Conservation (phyloP, 352 stramenopile species). For the Peronospora belbahrii region DNA sequence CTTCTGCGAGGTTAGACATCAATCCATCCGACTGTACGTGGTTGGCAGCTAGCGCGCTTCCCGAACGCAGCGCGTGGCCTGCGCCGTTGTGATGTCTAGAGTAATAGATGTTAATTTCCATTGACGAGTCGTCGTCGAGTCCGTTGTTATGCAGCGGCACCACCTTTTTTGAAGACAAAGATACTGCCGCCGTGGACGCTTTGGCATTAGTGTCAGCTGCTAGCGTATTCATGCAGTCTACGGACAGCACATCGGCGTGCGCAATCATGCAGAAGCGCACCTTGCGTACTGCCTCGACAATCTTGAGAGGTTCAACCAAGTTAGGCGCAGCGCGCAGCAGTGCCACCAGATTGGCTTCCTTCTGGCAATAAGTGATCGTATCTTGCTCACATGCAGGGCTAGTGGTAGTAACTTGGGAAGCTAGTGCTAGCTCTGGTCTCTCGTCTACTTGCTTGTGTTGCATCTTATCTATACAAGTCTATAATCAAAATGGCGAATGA, state of each 20-base stretch:
- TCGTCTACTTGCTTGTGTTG: slow-evolving; percentile 1
- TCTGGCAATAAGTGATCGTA: slow-evolving; percentile 31
- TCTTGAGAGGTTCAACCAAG: slow-evolving; percentile 25
- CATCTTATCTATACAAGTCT: slow-evolving; percentile 7
- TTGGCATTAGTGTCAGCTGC: slow-evolving; percentile 17
- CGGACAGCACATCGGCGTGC: slow-evolving; percentile 47
- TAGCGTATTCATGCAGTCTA: slow-evolving; percentile 39
- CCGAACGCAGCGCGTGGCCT: slow-evolving; percentile 24
- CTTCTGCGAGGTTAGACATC: slow-evolving; percentile 16
- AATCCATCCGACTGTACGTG: slow-evolving; percentile 20
- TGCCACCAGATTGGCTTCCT: slow-evolving; percentile 41
- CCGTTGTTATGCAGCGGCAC: slow-evolving; percentile 8
- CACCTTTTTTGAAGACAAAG: slow-evolving; percentile 8
- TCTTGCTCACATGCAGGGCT: slow-evolving; percentile 34
- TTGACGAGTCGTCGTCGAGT: slow-evolving; percentile 40
- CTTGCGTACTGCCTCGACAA: slow-evolving; percentile 35
- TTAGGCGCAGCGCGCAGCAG: slow-evolving; percentile 34
- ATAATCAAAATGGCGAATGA: slow-evolving; percentile 17
- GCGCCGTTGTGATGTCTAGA: slow-evolving; percentile 37
- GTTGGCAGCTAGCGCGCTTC: slow-evolving; percentile 17
- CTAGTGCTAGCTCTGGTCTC: neutral
- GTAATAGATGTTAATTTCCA: slow-evolving; percentile 56
- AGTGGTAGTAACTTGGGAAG: neutral
- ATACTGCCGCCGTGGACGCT: slow-evolving; percentile 13
- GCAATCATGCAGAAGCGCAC: slow-evolving; percentile 45